A percentile compares a stretch with the other conserved stretches of the same genome.
These are phyloP conservation scores for Stramenopiles sp. DNA, from an alignment of 352 stramenopile species.

Conservation along the genomic window DNA sequence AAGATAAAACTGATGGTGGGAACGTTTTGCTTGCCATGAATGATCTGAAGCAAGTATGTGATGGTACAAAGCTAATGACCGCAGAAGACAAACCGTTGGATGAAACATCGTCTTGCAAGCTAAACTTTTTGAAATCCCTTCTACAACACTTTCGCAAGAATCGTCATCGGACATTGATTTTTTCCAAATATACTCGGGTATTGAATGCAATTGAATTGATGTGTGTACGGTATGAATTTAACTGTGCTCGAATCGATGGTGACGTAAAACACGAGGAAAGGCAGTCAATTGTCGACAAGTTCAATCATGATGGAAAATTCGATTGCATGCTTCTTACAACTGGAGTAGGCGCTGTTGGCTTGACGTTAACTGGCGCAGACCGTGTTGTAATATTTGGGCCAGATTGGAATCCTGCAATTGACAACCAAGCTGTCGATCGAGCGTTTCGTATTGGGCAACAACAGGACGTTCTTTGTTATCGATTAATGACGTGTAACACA, in stretches of 20 bases:
- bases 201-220: no score
- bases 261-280: neutral
- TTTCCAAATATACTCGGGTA: no score
- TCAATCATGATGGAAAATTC: constrained; percentile 62
- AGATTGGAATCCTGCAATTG: constrained; percentile 96
- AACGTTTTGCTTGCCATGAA: no score
- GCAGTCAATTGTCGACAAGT: constrained; percentile 79
- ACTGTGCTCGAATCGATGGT: constrained; percentile 17
- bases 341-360: constrained; percentile 77
- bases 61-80: no score
- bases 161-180: no score
- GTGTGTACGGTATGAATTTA: no score
- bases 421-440: constrained; percentile 85
- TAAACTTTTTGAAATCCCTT: no score
- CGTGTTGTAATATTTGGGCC: constrained; percentile 90
- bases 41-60: no score
- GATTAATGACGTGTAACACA: constrained; percentile 83
- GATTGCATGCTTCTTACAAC: constrained; percentile 66
- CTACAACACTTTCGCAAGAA: no score
- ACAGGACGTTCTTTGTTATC: constrained; percentile 58
- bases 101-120: no score
- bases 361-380: constrained; percentile 84
- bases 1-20: no score
- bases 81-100: no score
- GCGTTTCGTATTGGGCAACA: constrained; percentile 80